Evolutionary conservation across 2,329 filamentous ascomycete genomes (phyloP).

Genomic region (Fusarium falciforme): DNA sequence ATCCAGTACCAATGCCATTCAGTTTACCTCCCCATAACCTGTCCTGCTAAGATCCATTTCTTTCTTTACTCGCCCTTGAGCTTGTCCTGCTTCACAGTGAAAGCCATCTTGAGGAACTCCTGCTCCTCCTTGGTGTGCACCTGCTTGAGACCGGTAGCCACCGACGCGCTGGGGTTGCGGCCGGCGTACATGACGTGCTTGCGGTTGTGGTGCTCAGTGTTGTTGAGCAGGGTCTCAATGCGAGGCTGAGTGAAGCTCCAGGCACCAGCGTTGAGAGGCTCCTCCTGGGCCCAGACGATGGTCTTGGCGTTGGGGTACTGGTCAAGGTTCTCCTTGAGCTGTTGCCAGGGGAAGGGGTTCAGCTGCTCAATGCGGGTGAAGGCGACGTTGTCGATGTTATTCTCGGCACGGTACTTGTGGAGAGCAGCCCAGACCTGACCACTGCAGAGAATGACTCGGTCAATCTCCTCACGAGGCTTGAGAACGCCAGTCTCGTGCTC

Average conservation of each 20-base stretch:
- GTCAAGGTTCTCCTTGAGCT: slow-evolving; percentile 96
- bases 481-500: slow-evolving; percentile 82
- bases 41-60: not conserved
- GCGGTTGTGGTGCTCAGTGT: slow-evolving; percentile 91
- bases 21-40: slow-evolving; percentile 18
- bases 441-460: slow-evolving; percentile 93
- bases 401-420: slow-evolving; percentile 88
- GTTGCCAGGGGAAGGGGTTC: slow-evolving; percentile 98
- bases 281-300: slow-evolving; percentile 97
- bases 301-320: slow-evolving; percentile 97
- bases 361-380: slow-evolving; percentile 97
- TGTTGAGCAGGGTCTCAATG: slow-evolving; percentile 94
- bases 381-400: slow-evolving; percentile 89
- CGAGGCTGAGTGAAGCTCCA: slow-evolving; percentile 98
- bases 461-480: slow-evolving; percentile 84
- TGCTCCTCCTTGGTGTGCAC: slow-evolving; percentile 93
- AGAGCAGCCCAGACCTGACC: slow-evolving; percentile 95
- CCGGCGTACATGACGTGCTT: slow-evolving; percentile 98
- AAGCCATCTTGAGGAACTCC: slow-evolving; percentile 77
- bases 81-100: slow-evolving; percentile 74
- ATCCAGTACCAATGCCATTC: slow-evolving; percentile 19
- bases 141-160: slow-evolving; percentile 91
- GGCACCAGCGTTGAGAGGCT: slow-evolving; percentile 95
- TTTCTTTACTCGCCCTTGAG: slow-evolving; percentile 71
- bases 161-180: slow-evolving; percentile 90